Percentiles rank a stretch among this genome's conserved stretches.
These are phyloP conservation scores for Epichloe bromicola DNA, from an alignment of 2,329 filamentous ascomycete species.

Conservation along the genomic window DNA sequence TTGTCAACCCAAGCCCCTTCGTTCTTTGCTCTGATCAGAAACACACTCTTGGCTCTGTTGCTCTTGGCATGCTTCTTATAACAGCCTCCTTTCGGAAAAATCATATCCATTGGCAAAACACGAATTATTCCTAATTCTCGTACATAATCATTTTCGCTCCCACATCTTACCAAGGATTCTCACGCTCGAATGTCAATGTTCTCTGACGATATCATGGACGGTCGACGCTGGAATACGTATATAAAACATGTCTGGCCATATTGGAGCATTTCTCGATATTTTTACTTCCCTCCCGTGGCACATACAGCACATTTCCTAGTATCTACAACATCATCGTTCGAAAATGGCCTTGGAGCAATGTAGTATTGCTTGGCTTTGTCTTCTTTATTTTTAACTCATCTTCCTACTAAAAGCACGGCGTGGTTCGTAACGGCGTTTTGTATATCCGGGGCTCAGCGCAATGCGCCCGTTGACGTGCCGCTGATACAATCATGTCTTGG, in stretches of 20 bases:
- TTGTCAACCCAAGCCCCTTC: slow-evolving; percentile 9
- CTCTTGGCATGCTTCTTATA: slow-evolving; percentile 12
- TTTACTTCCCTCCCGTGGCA: background rate
- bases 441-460: too few relatives aligned
- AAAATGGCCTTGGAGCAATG: too few relatives aligned
- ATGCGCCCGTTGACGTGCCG: too few relatives aligned
- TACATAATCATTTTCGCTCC: background rate
- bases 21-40: slow-evolving; percentile 2
- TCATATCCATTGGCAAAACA: background rate
- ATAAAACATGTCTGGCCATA: background rate
- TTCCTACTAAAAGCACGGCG: too few relatives aligned
- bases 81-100: background rate
- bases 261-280: background rate
- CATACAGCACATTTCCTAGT: background rate
- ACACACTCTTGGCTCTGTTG: slow-evolving; percentile 8
- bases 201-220: too few relatives aligned
- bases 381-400: too few relatives aligned
- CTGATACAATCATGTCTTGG: too few relatives aligned
- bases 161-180: too few relatives aligned
- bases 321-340: background rate
- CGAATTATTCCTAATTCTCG: background rate
- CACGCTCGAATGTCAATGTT: too few relatives aligned
- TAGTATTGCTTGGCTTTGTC: too few relatives aligned
- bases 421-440: too few relatives aligned
- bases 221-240: too few relatives aligned